Evolutionary conservation across 345 rosid genomes (phyloP), one percentile per base, ranked within the genome.

Genomic region (Psidium guajava): DNA sequence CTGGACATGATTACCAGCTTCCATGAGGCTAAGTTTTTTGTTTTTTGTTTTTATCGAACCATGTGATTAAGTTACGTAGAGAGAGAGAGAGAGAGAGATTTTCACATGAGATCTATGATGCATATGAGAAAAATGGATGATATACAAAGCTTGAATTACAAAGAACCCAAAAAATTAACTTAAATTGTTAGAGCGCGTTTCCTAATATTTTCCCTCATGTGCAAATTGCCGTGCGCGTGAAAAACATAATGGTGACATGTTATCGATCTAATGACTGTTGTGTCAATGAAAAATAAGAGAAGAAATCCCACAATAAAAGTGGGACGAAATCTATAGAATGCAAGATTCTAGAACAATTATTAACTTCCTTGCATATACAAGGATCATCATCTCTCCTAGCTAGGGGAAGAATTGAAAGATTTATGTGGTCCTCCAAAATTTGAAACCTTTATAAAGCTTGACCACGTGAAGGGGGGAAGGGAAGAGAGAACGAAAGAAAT

Each of bases 241-340:
- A 36, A 22, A 69, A 36, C 25, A 9, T 1, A 12, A 18, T 69
- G 22, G 18, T 18, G 11, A 36, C 7, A 36, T 36, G 12, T 10
- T 69, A 8, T 69, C 44, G 9, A 32, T 69, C 8, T 6, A 18
- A 69, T 5, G 5, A 32, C 3, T 18, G 9, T 69, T 18, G 10
- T 36, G 3, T 21, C 24, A 4, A 4, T 36, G 7, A 69, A 69
- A 18, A 69, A 11, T 4, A 20, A 36, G 47, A 69, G 13, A 69
- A 69, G 11, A 69, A 32, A 69, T 20, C 0, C 0, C 25, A 0
- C 25, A 4, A 69, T 8, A 18, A 0, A 36, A 36, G 5, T 18
- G 47, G 25, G 7, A 69, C 3, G 8, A 69, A 36, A 18, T 69
- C 25, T 5, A 9, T 18, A 18, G 55, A 53, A 28, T 8, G 1